phyloP scores from a whole-genome alignment of 176 grass and related monocot species.

The Ananas comosus region DNA sequence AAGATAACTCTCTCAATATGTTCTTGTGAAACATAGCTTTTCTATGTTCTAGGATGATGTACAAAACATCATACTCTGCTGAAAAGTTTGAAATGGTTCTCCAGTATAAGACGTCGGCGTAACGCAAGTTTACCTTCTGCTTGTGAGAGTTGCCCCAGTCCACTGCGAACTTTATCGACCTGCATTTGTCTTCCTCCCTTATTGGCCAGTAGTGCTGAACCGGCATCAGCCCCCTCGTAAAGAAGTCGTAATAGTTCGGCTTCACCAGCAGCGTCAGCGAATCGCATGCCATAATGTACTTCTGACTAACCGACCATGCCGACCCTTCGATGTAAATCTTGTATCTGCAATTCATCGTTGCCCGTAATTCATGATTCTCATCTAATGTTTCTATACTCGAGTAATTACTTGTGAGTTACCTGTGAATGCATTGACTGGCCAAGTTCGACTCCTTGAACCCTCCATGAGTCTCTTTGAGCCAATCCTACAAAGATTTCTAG shows the following conservation, averaged over 20 bases:
- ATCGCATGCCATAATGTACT: conserved; percentile 92
- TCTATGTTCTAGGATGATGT: too few species aligned
- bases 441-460: conserved; percentile 70
- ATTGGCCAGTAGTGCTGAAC: conserved; percentile 84
- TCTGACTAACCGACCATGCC: conserved; percentile 92
- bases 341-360: conserved; percentile 31
- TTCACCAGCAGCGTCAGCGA: conserved; percentile 65
- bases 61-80: too few species aligned
- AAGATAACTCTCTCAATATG: too few species aligned
- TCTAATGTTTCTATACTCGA: not conserved
- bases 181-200: conserved; percentile 50
- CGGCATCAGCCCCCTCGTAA: conserved; percentile 65
- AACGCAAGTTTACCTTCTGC: conserved; percentile 35
- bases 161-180: conserved; percentile 78
- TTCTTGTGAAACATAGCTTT: too few species aligned
- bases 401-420: conserved; percentile 30
- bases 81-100: not conserved
- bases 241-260: conserved; percentile 83
- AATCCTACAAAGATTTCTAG: conserved; percentile 46
- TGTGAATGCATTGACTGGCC: conserved; percentile 65
- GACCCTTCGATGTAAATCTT: conserved; percentile 90
- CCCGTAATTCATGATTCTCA: conserved; percentile 2
- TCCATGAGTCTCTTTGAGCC: conserved; percentile 58
- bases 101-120: not conserved
- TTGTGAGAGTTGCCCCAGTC: conserved; percentile 89